Evolutionary conservation across 2,329 filamentous ascomycete genomes (phyloP), one percentile per base, ranked within the genome.

Genomic region (Exophiala mesophila): DNA sequence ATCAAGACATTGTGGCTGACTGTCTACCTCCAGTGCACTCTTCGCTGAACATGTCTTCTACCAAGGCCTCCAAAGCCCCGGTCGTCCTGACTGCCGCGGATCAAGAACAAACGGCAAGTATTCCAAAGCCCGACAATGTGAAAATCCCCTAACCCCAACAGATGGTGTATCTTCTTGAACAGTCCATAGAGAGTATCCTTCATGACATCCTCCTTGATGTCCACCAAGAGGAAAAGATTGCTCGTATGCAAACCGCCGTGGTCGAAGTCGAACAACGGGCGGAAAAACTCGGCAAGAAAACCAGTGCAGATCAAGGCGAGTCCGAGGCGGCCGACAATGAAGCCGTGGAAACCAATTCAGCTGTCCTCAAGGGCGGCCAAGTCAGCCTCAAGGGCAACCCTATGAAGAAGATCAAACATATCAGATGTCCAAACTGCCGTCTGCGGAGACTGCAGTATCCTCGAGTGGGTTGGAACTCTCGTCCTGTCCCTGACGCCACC

Each of bases 181-280:
- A 77, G 47, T 70, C 70, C 16, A 66, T 82, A 31, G 69, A 76
- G 55, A 78, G 74, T 55, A 76, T 80, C 53, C 72, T 81, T 52
- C 73, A 79, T 59, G 73, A 76, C 53, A 70, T 77, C 17, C 72
- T 78, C 40, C 65, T 77, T 20, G 69, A 74, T 50, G 72, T 71
- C 21, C 78, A 82, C 57, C 75, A 75, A 49, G 68, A 75, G 44
- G 77, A 81, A 59, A 80, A 80, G 62, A 63, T 74, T 47, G 69
- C 77, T 30, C 72, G 77, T 44, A 76, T 76, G 72, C 71, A 71
- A 63, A 63, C 74, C 55, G 63, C 74, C 46, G 60, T 69, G 19
- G 57, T 69, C 17, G 47, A 65, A 30, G 63, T 66, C 26, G 59
- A 65, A 47, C 66, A 70, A 45, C 63, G 63, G 47, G 68, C 67